A percentile compares a stretch with the other conserved stretches of the same genome.
Conservation (phyloP, 768 basidiomycete genomes). For the Tylopilus subfusipes region DNA sequence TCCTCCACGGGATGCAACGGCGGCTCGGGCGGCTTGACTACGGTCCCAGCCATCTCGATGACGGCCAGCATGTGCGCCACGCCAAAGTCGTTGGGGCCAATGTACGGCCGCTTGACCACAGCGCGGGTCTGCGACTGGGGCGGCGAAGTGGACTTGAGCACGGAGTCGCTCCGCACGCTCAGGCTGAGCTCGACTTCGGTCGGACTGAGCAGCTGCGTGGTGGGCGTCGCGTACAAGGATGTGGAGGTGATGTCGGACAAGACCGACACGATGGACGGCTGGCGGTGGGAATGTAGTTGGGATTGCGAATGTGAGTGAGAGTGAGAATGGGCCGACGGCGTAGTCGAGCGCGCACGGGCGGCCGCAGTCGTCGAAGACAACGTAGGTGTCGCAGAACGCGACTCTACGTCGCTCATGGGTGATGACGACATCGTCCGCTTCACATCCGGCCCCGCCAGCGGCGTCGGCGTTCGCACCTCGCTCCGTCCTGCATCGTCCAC, state of each 20-base stretch:
- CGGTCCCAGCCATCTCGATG: conserved; percentile 62
- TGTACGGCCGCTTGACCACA: conserved; percentile 41
- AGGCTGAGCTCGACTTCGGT: conserved; percentile 11
- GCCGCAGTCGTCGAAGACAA: conserved; percentile 5
- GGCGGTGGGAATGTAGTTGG: conserved; percentile 37
- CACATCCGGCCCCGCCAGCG: conserved; percentile 11
- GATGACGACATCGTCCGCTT: conserved; percentile 24
- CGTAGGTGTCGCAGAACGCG: conserved; percentile 30
- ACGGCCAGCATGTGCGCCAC: conserved; percentile 83
- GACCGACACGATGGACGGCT: conserved; percentile 73
- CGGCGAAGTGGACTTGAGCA: conserved; percentile 26
- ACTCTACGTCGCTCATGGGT: conserved; percentile 13
- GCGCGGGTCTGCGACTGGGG: background rate
- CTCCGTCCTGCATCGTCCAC: conserved; percentile 36
- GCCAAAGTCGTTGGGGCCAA: conserved; percentile 84
- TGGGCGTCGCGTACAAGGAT: conserved; percentile 48
- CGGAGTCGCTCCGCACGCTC: conserved; percentile 2
- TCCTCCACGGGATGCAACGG: conserved; percentile 67
- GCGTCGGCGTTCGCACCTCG: conserved; percentile 32
- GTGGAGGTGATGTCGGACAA: conserved; percentile 51
- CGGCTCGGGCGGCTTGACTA: conserved; percentile 33
- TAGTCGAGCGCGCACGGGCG: conserved; percentile 24
- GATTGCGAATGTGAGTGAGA: conserved; percentile 20
- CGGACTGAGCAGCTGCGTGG: conserved; percentile 29
- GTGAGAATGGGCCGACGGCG: conserved; percentile 25